Evolutionary conservation across 306 rosid species (phyloP).

Genomic region (Quercus bicolor): DNA sequence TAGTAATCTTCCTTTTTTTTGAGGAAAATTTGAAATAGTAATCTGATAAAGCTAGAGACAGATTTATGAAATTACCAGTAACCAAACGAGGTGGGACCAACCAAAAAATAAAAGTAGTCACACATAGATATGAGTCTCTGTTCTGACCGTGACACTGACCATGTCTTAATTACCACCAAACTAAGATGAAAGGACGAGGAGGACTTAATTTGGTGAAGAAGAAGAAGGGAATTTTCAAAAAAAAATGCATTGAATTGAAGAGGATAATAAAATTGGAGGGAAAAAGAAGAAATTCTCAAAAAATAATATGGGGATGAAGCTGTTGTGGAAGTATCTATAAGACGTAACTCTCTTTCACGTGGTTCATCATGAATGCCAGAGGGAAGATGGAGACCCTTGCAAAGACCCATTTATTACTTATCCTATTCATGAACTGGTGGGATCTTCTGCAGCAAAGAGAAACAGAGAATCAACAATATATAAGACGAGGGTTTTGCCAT

Average conservation of each 20-base stretch:
- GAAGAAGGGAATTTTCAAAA: not conserved
- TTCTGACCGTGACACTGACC: too few relatives aligned
- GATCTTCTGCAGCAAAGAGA: not conserved
- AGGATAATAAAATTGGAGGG: conserved; percentile 24
- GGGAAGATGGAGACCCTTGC: conserved; percentile 35
- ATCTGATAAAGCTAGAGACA: too few relatives aligned
- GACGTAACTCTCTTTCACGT: conserved; percentile 40
- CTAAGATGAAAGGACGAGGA: too few relatives aligned
- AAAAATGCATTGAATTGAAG: not conserved
- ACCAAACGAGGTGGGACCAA: too few relatives aligned
- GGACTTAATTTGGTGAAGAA: not conserved
- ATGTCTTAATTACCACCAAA: too few relatives aligned
- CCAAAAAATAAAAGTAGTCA: not conserved
- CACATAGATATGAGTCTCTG: too few relatives aligned
- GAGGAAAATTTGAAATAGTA: not conserved
- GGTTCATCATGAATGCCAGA: conserved; percentile 36
- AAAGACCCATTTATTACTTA: conserved; percentile 12
- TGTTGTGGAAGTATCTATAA: conserved; percentile 18
- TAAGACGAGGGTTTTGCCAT: too few relatives aligned
- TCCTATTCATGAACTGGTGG: conserved; percentile 3
- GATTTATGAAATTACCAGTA: too few relatives aligned
- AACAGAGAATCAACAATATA: not conserved
- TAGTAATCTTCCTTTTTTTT: too few relatives aligned
- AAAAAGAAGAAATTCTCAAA: conserved; percentile 19
- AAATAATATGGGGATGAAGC: conserved; percentile 17